Evolutionary conservation across 2,329 filamentous ascomycete genomes (phyloP), one percentile per base, ranked within the genome.

Genomic region (Fusarium pseudograminearum): DNA sequence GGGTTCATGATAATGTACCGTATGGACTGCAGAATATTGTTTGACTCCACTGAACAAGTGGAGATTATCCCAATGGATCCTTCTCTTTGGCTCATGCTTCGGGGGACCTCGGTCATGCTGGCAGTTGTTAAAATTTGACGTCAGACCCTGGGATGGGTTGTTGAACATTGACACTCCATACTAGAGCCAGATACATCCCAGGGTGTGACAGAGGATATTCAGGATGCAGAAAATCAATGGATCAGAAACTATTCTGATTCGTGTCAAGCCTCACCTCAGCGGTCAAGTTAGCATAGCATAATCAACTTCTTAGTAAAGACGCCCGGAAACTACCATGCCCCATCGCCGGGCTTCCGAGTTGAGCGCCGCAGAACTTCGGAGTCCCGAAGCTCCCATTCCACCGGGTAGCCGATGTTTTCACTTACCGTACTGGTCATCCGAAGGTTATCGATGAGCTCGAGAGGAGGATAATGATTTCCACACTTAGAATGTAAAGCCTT

Each of bases 361-460:
- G 38, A 63, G 22, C 51, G 41, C 57, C 61, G 52, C 69, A 61
- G 52, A 52, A 52, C 57, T 61, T 74, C 70, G 72, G 70, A 73
- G 62, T 66, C 61, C 73, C 73, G 73, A 75, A 72, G 38, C 22
- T 57, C 50, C 71, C 73, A 70, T 70, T 74, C 60, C 59, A 73
- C 57, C 73, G 71, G 71, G 65, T 40, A 57, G 65, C 55, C 56
- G 44, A 51, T 34, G 31, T 50, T 64, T 38, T 42, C 31, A 34
- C 24, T 41, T 28, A 55, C 42, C 47, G 26, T 38, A 57, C 34
- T 52, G 28, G 20, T 24, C 34, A 61, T 55, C 46, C 46, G 33
- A 48, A 36, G 63, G 52, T 57, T 45, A 42, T 57, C 33, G 26
- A 31, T 54, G 38, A 20, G n/a, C 10, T 52, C 50, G 50, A 57